A percentile compares a stretch with the other conserved stretches of the same genome.
Evolutionary conservation across 768 basidiomycete species (phyloP).

Genomic region (Chalciporus pseudorubinellus): DNA sequence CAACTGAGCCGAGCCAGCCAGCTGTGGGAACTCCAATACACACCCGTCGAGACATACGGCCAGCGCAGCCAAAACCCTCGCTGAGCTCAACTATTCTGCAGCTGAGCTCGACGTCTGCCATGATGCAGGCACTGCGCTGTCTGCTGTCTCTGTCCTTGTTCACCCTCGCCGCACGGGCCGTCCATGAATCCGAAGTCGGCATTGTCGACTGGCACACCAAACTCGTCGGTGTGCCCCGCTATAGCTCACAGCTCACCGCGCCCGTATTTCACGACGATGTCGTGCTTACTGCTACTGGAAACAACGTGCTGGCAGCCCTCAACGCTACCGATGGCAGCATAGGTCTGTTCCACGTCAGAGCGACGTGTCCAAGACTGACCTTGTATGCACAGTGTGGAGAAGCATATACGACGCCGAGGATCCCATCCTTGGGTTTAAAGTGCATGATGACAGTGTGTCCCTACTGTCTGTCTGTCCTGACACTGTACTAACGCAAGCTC

Average conservation of each 20-base stretch:
- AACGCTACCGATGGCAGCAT: constrained; percentile 65
- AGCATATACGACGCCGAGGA: constrained; percentile 72
- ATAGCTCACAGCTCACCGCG: constrained; percentile 46
- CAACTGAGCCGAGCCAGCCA: neutral
- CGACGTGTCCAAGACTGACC: constrained; percentile 3
- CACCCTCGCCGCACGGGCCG: constrained; percentile 38
- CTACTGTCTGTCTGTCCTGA: neutral
- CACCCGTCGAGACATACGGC: neutral
- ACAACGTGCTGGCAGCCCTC: constrained; percentile 77
- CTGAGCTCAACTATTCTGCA: neutral
- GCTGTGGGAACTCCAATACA: constrained; percentile 15
- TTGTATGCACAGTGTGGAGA: constrained; percentile 63
- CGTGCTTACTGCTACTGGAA: constrained; percentile 64
- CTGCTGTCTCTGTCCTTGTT: constrained; percentile 16
- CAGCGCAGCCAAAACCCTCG: neutral
- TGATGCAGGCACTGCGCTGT: constrained; percentile 19
- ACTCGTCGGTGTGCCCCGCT: constrained; percentile 70
- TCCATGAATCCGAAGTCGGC: constrained; percentile 75
- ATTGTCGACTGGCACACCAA: constrained; percentile 86
- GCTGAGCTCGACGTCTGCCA: neutral
- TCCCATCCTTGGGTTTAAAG: constrained; percentile 60
- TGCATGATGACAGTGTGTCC: constrained; percentile 53
- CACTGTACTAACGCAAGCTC: neutral
- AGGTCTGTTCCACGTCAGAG: constrained; percentile 41
- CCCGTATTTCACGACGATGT: constrained; percentile 62